A percentile compares a stretch with the other conserved stretches of the same genome.
Evolutionary conservation across 2,329 filamentous ascomycete genomes (phyloP).

Genomic region (Fusarium tanahbumbuense): DNA sequence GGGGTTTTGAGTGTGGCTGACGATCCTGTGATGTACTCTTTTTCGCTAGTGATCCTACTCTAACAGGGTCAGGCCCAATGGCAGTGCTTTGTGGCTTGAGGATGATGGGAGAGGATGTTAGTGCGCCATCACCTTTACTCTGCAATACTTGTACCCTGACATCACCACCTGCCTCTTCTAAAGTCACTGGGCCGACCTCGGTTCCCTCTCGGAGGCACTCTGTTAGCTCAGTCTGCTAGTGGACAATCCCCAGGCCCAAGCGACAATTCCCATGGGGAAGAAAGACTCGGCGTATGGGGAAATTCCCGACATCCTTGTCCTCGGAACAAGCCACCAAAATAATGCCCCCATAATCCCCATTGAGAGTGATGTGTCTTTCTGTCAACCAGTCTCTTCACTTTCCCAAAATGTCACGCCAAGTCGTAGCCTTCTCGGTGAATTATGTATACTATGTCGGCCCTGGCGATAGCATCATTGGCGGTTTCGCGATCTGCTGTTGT

Average conservation of each 20-base stretch:
- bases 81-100: background rate
- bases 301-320: constrained; percentile 22
- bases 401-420: background rate
- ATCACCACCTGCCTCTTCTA: constrained; percentile 15
- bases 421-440: constrained; percentile 25
- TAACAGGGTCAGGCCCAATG: background rate
- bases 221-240: constrained; percentile 15
- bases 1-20: background rate
- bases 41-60: background rate
- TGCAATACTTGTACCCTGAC: background rate
- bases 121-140: accelerated
- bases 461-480: constrained; percentile 18
- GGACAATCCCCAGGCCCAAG: constrained; percentile 23
- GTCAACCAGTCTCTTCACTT: background rate
- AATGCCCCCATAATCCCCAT: accelerated
- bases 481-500: background rate
- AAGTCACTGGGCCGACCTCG: constrained; percentile 14
- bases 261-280: constrained; percentile 29
- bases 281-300: constrained; percentile 6
- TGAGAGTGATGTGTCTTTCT: background rate
- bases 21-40: accelerated
- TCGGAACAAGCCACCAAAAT: background rate
- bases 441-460: constrained; percentile 15
- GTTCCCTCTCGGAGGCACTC: constrained; percentile 30
- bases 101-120: accelerated